phyloP scores from a whole-genome alignment of 768 basidiomycete genomes.

The Chlorophyllum brunneum region DNA sequence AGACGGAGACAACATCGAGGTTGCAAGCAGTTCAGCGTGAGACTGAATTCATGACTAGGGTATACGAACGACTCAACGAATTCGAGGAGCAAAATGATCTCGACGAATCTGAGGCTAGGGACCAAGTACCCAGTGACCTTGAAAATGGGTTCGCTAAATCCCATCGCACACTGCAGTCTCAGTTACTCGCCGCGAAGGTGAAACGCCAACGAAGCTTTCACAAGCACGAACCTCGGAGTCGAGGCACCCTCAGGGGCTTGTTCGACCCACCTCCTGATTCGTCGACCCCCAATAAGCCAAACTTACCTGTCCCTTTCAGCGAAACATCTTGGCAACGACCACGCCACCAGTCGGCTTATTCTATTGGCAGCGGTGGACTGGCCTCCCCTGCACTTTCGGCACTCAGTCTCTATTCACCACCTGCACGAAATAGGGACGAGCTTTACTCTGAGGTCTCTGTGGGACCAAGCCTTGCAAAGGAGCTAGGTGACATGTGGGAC shows the following conservation, averaged over 20 bases:
- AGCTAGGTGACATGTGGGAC: conserved; percentile 44
- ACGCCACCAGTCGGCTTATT: conserved; percentile 24
- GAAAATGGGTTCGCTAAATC: background rate
- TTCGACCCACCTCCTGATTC: conserved; percentile 35
- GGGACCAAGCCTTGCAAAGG: conserved; percentile 47
- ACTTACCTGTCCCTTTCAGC: conserved; percentile 29
- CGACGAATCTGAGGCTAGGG: conserved; percentile 17
- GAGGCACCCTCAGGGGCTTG: conserved; percentile 59
- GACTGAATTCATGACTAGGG: conserved; percentile 62
- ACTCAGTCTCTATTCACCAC: conserved; percentile 20
- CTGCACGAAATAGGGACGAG: conserved; percentile 13
- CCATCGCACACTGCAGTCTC: conserved; percentile 21
- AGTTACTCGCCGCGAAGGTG: conserved; percentile 14
- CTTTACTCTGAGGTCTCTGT: conserved; percentile 42
- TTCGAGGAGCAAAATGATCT: conserved; percentile 42
- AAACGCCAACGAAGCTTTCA: conserved; percentile 11
- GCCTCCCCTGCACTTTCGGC: conserved; percentile 25
- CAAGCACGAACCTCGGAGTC: conserved; percentile 22
- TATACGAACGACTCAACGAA: conserved; percentile 63
- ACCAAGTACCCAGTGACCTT: conserved; percentile 12
- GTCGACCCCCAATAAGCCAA: conserved; percentile 14
- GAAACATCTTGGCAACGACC: conserved; percentile 25
- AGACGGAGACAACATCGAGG: conserved; percentile 55
- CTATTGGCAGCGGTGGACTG: conserved; percentile 27
- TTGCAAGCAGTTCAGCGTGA: conserved; percentile 70